phyloP scores from a whole-genome alignment of 2,329 filamentous ascomycete genomes.

The Gyromitra esculenta region DNA sequence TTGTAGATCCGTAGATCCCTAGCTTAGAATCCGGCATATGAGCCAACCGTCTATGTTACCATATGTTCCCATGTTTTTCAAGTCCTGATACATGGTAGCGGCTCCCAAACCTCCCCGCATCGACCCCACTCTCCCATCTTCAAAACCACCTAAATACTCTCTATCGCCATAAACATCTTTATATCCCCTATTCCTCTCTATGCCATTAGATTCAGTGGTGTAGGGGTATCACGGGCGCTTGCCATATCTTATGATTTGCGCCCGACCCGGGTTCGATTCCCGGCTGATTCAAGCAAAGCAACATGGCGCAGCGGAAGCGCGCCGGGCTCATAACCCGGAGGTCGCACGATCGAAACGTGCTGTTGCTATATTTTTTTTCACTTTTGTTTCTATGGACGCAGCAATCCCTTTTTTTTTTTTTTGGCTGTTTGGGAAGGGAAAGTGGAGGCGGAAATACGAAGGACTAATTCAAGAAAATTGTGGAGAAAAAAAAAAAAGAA shows the following conservation, averaged over 20 bases:
- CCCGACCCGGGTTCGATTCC: conserved; percentile 53
- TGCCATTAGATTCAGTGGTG: conserved; percentile 46
- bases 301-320: conserved; percentile 59
- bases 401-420: no score
- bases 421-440: background rate
- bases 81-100: background rate
- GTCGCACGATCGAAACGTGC: conserved; percentile 61
- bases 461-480: background rate
- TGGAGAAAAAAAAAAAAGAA: no score
- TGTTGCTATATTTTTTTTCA: conserved; percentile 58
- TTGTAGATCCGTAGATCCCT: background rate
- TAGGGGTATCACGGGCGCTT: conserved; percentile 52
- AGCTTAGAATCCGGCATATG: conserved; percentile 1
- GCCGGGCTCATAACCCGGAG: conserved; percentile 62
- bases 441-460: background rate
- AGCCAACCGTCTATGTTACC: background rate
- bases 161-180: background rate
- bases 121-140: background rate
- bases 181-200: background rate
- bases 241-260: conserved; percentile 44
- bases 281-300: conserved; percentile 46
- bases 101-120: background rate
- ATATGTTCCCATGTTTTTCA: background rate
- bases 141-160: background rate
- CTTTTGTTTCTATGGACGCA: background rate